These are phyloP conservation scores for Scheffersomyces cryptocercus DNA, from an alignment of 1,139 yeast species.

Conservation along the genomic window DNA sequence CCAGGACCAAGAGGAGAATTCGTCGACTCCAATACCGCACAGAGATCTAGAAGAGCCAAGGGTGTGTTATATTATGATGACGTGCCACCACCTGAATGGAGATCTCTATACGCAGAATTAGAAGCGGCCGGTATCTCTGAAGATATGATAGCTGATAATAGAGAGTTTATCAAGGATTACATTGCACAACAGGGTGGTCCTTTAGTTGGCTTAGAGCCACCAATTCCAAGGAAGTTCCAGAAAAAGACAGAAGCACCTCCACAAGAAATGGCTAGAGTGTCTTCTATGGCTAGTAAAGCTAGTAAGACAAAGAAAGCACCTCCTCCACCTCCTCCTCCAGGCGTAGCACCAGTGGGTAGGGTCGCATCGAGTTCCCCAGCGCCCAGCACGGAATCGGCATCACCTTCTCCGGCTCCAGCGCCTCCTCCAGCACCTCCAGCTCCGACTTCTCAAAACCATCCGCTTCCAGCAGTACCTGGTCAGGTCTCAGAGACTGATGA, in stretches of 20 bases:
- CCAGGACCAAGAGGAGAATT: conserved; percentile 79
- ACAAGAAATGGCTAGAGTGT: conserved; percentile 9
- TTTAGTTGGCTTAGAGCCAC: conserved; percentile 82
- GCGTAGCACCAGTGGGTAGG: conserved; percentile 5
- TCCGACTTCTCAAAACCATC: conserved; percentile 11
- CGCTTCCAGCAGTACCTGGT: background rate
- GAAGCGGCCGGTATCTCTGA: conserved; percentile 81
- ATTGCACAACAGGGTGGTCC: conserved; percentile 81
- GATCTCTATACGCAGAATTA: conserved; percentile 69
- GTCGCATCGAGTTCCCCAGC: conserved; percentile 4
- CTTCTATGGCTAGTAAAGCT: conserved; percentile 9
- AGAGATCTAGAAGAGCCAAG: conserved; percentile 54
- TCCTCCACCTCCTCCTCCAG: conserved; percentile 49
- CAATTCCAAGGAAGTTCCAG: conserved; percentile 66
- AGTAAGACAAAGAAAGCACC: conserved; percentile 40
- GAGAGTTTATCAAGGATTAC: conserved; percentile 78
- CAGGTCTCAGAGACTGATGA: no score
- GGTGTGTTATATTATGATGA: conserved; percentile 74
- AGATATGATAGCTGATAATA: conserved; percentile 86
- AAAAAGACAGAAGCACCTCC: conserved; percentile 15
- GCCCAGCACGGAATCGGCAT: conserved; percentile 3
- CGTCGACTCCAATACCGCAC: conserved; percentile 51
- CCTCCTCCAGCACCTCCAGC: conserved; percentile 7
- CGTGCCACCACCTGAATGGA: conserved; percentile 86
- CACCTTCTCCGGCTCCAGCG: conserved; percentile 2